A percentile compares a stretch with the other conserved stretches of the same genome.
These are phyloP conservation scores for Plenodomus tracheiphilus DNA, from an alignment of 2,329 filamentous ascomycete species.

Conservation along the genomic window DNA sequence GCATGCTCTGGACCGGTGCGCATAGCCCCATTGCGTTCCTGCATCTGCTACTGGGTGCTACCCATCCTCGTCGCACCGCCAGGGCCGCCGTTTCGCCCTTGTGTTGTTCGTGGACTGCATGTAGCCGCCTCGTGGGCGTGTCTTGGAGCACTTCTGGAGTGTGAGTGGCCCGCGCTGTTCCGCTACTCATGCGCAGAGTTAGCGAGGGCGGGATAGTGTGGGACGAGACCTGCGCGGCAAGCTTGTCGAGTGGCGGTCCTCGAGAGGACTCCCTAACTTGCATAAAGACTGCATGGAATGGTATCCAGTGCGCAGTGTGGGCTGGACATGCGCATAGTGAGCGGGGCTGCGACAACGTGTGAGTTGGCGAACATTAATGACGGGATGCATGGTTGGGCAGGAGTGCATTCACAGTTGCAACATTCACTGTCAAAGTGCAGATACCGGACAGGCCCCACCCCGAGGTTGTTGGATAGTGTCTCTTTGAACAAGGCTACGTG, in stretches of 20 bases:
- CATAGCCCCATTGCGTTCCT: slow-evolving; percentile 26
- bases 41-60: slow-evolving; percentile 38
- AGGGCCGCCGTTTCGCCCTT: slow-evolving; percentile 26
- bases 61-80: slow-evolving; percentile 20
- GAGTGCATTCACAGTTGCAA: slow-evolving; percentile 11
- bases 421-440: too few relatives aligned
- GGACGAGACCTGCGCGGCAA: slow-evolving; percentile 18
- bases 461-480: too few relatives aligned
- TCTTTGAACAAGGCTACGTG: too few relatives aligned
- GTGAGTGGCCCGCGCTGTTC: slow-evolving; percentile 26
- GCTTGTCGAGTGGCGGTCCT: slow-evolving; percentile 21
- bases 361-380: neutral
- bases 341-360: neutral
- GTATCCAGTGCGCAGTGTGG: slow-evolving; percentile 11
- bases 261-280: slow-evolving; percentile 14
- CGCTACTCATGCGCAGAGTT: slow-evolving; percentile 13
- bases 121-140: slow-evolving; percentile 30
- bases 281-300: slow-evolving; percentile 21
- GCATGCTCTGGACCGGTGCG: neutral
- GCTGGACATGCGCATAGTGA: neutral
- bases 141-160: slow-evolving; percentile 25
- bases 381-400: slow-evolving; percentile 12
- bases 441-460: too few relatives aligned
- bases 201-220: slow-evolving; percentile 20
- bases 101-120: slow-evolving; percentile 24